Evolutionary conservation across 441 rosid genomes (phyloP), one percentile per base, ranked within the genome.

Genomic region (Eutrema salsugineum): DNA sequence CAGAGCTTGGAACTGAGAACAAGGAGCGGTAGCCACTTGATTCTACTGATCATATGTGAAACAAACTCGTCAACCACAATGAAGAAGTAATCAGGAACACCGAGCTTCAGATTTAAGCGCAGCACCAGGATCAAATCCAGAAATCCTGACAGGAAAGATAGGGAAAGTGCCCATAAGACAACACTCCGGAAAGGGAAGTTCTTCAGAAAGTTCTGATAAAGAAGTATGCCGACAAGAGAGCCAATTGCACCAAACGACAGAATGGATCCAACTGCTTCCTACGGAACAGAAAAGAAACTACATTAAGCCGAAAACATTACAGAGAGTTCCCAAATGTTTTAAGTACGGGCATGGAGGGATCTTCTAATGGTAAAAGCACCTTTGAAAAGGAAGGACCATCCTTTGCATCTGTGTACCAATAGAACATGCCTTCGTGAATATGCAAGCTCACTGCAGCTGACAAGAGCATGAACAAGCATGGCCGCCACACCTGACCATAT

Each of bases 1-100:
- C 89, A 88, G 46, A 90, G 87, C 87, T 88, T 90, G 44, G 96
- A 84, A 63, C 91, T 86, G n/a, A 88, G 88, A 2, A 86, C 93
- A 47, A 86, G 91, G 24, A 86, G 78, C 3, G 91, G 96, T 86
- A 86, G 81, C 91, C 93, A 90, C 68, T 88, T 88, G 35, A 90
- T 73, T 49, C 89, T 85, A 39, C 85, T 77, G 63, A 90, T 76
- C 86, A 90, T 77, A 66, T 64, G 73, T 30, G 90, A 75, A 60
- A 81, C 62, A 11, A 78, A 80, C 75, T 85, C 93, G 40, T 86
- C 96, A 17, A 88, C 76, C 66, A 88, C 93, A 12, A 81, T 85
- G 49, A 90, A 88, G 56, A 83, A 65, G 71, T 85, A 88, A 81
- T 88, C 91, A 6, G 93, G 96, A 28, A 90, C 57, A 53, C 90